Percentiles rank a stretch among this genome's conserved stretches.
phyloP scores from a whole-genome alignment of 345 rosid genomes.

The Melaleuca quinquenervia region DNA sequence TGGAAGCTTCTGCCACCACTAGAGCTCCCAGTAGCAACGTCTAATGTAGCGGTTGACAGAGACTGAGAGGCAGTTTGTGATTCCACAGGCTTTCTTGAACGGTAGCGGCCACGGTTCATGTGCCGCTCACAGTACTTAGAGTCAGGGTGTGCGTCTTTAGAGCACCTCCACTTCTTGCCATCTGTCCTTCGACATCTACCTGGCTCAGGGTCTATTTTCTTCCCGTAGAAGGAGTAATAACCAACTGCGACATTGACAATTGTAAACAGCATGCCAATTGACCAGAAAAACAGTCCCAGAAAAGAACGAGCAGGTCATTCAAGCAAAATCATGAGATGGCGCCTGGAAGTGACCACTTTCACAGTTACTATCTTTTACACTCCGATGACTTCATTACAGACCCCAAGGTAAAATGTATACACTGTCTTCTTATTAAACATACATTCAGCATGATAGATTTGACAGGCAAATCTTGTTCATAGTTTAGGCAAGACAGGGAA shows the following conservation, averaged over 20 bases:
- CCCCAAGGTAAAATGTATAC: background rate
- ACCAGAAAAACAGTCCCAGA: background rate
- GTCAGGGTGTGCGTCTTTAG: constrained; percentile 68
- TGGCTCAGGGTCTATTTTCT: constrained; percentile 75
- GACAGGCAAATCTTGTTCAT: background rate
- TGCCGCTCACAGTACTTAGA: constrained; percentile 54
- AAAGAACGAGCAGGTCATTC: background rate
- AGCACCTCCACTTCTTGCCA: constrained; percentile 95
- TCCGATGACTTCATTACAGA: background rate
- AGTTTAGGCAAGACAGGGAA: background rate
- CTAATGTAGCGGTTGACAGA: constrained; percentile 6
- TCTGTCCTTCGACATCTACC: constrained; percentile 81
- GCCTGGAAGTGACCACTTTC: background rate
- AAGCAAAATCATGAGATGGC: background rate
- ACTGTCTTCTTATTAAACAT: background rate
- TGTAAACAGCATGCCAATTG: background rate
- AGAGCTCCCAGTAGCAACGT: constrained; percentile 11
- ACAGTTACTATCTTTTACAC: background rate
- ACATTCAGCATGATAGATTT: background rate
- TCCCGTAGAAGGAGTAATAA: constrained; percentile 36
- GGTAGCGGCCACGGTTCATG: constrained; percentile 42
- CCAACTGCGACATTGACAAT: constrained; percentile 10
- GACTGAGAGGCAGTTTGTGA: constrained; percentile 27
- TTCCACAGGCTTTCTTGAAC: constrained; percentile 67
- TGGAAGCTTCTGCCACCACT: constrained; percentile 11